Base-by-base conservation (phyloP, 2,329 filamentous ascomycete species). In the Hymenotorrendiella dingleyae region DNA sequence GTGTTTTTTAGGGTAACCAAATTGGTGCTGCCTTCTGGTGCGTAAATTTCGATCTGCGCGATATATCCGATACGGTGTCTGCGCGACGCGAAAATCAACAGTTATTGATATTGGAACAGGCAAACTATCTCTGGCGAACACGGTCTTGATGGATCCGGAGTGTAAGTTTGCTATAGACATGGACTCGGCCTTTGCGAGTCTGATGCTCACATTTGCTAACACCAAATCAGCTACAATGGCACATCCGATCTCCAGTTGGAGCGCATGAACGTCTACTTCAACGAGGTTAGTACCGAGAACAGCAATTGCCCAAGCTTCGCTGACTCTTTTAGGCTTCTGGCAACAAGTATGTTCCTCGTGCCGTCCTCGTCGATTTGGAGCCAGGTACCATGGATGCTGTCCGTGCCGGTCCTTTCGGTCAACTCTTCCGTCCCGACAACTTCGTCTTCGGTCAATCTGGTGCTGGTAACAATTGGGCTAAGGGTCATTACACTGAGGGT, bases 391-490 rank as follows among this genome's bases (percentile, higher is more conserved):
- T 97, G 91, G 93, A 98, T 63, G 93, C 93, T 60, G 91, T 98
- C 75, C 91, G 91, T 69, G 87, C 91, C 61, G 91, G 93, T 70
- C 93, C 93, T 57, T 97, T 97, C 69, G 93, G 93, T 61, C 86
- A 96, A 77, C 89, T 98, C 60, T 97, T 98, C 89, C 90, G 93
- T 57, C 93, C 93, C 67, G 93, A 98, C 78, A 98, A 97, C 85
- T 97, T 97, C 74, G 89, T 97, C 67, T 97, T 97, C 71, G 93
- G 93, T 62, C 93, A 97, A 78, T 97, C 93, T 62, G 91, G 93
- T 80, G 93, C 93, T 69, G 93, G 93, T 74, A 98, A 98, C 88
- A 97, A 97, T 84, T 98, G 93, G 93, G 93, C 93, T 72, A 98
- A 97, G 84, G 93, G 93, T 75, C 93, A 98, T 71, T 98, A 98